phyloP scores from a whole-genome alignment of 306 rosid genomes.

The Pterocarpus santalinus region DNA sequence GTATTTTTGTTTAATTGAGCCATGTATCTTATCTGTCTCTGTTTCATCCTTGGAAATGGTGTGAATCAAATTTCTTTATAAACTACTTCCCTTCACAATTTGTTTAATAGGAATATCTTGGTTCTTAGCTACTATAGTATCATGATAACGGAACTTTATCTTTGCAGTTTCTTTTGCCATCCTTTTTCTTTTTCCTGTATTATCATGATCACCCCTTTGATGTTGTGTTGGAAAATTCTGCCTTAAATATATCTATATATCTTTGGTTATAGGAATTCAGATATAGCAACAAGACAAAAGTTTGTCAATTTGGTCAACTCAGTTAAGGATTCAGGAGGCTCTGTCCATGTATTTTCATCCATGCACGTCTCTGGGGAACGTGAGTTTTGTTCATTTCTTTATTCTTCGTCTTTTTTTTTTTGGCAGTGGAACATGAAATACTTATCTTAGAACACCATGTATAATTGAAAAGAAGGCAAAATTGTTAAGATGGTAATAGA shows the following conservation, averaged over 20 bases:
- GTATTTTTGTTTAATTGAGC: constrained; percentile 23
- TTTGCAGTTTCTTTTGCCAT: constrained; percentile 37
- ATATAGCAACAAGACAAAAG: constrained; percentile 65
- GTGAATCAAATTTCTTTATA: constrained; percentile 16
- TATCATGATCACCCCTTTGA: constrained; percentile 8
- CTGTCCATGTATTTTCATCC: constrained; percentile 90
- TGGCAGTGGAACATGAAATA: constrained; percentile 4
- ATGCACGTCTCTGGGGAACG: constrained; percentile 99
- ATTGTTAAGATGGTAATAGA: constrained; percentile 23
- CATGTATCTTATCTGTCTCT: neutral
- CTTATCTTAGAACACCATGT: constrained; percentile 16
- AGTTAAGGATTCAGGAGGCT: constrained; percentile 86
- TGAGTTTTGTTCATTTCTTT: constrained; percentile 55
- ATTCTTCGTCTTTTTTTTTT: neutral
- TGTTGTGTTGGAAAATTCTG: constrained; percentile 20
- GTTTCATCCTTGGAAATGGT: constrained; percentile 19
- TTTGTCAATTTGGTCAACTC: constrained; percentile 85
- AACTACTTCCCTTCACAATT: neutral
- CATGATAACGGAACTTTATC: constrained; percentile 20
- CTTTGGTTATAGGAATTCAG: constrained; percentile 76
- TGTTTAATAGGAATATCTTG: constrained; percentile 21
- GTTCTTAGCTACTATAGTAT: constrained; percentile 2
- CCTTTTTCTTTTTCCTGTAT: neutral
- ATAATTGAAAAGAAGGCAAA: constrained; percentile 3
- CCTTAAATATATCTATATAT: constrained; percentile 14